Conservation (phyloP, 2,329 filamentous ascomycete species). For the Teratosphaeria pseudoeucalypti region DNA sequence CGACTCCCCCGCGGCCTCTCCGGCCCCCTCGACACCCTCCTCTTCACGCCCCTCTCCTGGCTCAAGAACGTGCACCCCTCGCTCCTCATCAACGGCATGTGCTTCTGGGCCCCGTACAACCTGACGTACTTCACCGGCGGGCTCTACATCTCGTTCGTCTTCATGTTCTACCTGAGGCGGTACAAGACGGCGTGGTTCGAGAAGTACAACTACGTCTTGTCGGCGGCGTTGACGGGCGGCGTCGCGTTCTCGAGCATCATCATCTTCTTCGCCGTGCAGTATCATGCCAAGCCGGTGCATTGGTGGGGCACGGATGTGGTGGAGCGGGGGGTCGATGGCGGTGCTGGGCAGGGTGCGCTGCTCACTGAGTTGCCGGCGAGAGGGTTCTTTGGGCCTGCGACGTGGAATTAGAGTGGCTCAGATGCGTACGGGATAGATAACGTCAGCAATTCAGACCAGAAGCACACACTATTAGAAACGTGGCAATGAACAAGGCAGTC, state of each 20-base stretch:
- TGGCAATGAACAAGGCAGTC: too few species aligned
- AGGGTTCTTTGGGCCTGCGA: neutral
- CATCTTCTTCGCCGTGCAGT: slow-evolving; percentile 29
- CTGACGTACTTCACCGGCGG: slow-evolving; percentile 8
- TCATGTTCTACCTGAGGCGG: slow-evolving; percentile 4
- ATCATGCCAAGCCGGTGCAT: slow-evolving; percentile 27
- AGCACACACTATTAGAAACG: too few species aligned
- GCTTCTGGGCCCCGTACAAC: slow-evolving; percentile 5
- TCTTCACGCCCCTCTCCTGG: neutral
- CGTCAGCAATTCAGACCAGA: too few species aligned
- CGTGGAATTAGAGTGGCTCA: neutral
- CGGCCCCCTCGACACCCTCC: neutral
- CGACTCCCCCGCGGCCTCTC: neutral
- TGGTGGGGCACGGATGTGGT: slow-evolving; percentile 5
- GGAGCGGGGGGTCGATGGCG: neutral
- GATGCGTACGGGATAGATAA: neutral
- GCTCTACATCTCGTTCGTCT: slow-evolving; percentile 6
- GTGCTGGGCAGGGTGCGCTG: neutral
- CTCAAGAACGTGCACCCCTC: slow-evolving; percentile 3
- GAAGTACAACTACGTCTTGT: slow-evolving; percentile 29
- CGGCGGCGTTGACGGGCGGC: slow-evolving; percentile 26
- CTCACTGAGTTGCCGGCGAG: neutral
- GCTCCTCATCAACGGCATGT: slow-evolving; percentile 6
- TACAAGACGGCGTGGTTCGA: slow-evolving; percentile 19
- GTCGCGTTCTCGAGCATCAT: slow-evolving; percentile 28